Percentiles rank a stretch among this genome's conserved stretches.
phyloP scores from a whole-genome alignment of 495 filamentous ascomycete genomes.

The Schizothecium vesticola region DNA sequence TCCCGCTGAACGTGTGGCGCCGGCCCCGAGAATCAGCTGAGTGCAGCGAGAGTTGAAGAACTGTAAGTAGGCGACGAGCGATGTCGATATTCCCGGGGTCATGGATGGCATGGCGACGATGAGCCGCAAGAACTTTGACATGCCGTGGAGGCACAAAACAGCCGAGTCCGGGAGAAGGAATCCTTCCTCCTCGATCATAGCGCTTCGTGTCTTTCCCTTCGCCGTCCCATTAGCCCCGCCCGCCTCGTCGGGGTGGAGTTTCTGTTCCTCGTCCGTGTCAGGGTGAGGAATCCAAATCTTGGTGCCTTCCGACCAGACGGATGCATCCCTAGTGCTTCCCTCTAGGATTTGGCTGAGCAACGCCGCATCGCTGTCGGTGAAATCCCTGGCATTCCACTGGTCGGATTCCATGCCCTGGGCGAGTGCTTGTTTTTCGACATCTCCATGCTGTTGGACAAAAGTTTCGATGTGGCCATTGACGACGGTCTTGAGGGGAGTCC shows the following conservation, averaged over 20 bases:
- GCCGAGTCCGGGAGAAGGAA: conserved; percentile 84
- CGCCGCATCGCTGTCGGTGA: conserved; percentile 58
- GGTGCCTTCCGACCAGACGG: conserved; percentile 64
- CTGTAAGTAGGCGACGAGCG: conserved; percentile 60
- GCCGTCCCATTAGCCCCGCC: conserved; percentile 45
- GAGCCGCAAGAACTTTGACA: conserved; percentile 76
- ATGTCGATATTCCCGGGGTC: conserved; percentile 72
- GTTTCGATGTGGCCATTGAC: conserved; percentile 90
- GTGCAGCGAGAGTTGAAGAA: conserved; percentile 91
- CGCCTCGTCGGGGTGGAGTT: conserved; percentile 12
- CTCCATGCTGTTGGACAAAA: conserved; percentile 71
- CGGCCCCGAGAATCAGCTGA: conserved; percentile 91
- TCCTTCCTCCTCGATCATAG: conserved; percentile 75
- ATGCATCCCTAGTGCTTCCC: conserved; percentile 73
- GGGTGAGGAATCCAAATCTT: conserved; percentile 62
- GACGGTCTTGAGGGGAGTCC: conserved; percentile 75
- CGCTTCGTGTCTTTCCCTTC: conserved; percentile 66
- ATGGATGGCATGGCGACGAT: conserved; percentile 81
- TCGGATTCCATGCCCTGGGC: conserved; percentile 84
- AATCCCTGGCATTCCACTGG: conserved; percentile 85
- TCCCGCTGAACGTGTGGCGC: conserved; percentile 83
- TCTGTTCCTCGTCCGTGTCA: conserved; percentile 28
- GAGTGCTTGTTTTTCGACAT: conserved; percentile 70
- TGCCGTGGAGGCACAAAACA: conserved; percentile 68
- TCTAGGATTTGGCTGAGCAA: conserved; percentile 65